These are phyloP conservation scores for Plenodomus tracheiphilus DNA, from an alignment of 2,329 filamentous ascomycete genomes.

Conservation along the genomic window DNA sequence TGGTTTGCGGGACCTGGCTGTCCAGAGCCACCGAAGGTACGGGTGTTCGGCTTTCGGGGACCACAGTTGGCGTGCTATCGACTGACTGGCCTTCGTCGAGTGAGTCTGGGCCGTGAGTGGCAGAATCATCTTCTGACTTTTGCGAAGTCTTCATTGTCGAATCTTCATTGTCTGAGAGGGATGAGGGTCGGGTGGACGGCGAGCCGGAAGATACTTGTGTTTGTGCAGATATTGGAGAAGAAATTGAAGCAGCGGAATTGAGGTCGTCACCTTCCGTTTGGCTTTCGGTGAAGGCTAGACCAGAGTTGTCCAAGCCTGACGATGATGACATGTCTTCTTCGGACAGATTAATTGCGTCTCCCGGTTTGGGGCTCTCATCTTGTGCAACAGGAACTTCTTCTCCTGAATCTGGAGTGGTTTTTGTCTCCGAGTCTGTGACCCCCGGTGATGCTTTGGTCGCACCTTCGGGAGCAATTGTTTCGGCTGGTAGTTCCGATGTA, in stretches of 20 bases:
- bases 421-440: slow-evolving; percentile 2
- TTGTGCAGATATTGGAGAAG: slow-evolving; percentile 44
- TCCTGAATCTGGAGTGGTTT: background rate
- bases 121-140: slow-evolving; percentile 17
- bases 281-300: slow-evolving; percentile 54
- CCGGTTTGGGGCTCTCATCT: slow-evolving; percentile 2
- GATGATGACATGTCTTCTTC: slow-evolving; percentile 18
- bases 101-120: slow-evolving; percentile 14
- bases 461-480: background rate
- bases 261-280: slow-evolving; percentile 40
- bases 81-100: slow-evolving; percentile 38
- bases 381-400: background rate
- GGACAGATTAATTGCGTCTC: slow-evolving; percentile 6
- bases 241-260: slow-evolving; percentile 40
- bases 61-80: slow-evolving; percentile 41
- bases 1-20: slow-evolving; percentile 6
- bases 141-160: slow-evolving; percentile 19
- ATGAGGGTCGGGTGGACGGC: slow-evolving; percentile 45
- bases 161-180: slow-evolving; percentile 44
- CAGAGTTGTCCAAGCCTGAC: slow-evolving; percentile 52
- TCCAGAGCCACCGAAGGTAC: slow-evolving; percentile 26
- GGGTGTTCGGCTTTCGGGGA: slow-evolving; percentile 34
- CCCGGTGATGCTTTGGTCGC: slow-evolving; percentile 4
- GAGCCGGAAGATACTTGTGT: slow-evolving; percentile 43
- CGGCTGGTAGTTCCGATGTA: background rate